Conservation (phyloP, 192 early-diverging fungal species). For the Piromyces finnis region DNA sequence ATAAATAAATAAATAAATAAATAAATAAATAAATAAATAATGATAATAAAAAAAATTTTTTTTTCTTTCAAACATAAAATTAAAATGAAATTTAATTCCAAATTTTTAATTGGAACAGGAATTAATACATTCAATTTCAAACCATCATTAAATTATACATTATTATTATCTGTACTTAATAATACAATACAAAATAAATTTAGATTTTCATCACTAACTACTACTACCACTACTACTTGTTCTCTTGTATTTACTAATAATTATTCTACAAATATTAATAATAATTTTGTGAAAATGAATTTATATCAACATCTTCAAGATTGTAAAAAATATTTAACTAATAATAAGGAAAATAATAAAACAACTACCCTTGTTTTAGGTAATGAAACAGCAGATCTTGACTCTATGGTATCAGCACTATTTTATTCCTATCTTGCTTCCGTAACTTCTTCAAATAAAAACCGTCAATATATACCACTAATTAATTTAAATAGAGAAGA, state of each 20-base stretch:
- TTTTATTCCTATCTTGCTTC: not conserved
- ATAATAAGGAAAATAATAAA: not conserved
- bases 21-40: too few relatives aligned
- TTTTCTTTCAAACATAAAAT: not conserved
- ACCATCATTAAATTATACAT: not conserved
- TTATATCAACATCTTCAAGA: not conserved
- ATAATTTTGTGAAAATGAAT: too few relatives aligned
- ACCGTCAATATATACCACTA: not conserved
- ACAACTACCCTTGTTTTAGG: not conserved
- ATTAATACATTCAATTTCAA: not conserved
- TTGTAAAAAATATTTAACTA: not conserved
- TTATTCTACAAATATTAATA: too few relatives aligned
- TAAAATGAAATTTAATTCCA: not conserved
- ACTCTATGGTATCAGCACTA: not conserved
- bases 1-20: too few relatives aligned
- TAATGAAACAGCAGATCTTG: not conserved
- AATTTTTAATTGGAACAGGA: not conserved
- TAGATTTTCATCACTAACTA: not conserved
- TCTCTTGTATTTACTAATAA: too few relatives aligned
- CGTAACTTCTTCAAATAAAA: not conserved
- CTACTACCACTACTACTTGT: too few relatives aligned
- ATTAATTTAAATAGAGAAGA: not conserved
- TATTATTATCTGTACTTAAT: not conserved
- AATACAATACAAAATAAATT: not conserved
- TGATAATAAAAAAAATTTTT: too few relatives aligned